Conservation (phyloP, 768 basidiomycete genomes). For the Polyporus arcularius region DNA sequence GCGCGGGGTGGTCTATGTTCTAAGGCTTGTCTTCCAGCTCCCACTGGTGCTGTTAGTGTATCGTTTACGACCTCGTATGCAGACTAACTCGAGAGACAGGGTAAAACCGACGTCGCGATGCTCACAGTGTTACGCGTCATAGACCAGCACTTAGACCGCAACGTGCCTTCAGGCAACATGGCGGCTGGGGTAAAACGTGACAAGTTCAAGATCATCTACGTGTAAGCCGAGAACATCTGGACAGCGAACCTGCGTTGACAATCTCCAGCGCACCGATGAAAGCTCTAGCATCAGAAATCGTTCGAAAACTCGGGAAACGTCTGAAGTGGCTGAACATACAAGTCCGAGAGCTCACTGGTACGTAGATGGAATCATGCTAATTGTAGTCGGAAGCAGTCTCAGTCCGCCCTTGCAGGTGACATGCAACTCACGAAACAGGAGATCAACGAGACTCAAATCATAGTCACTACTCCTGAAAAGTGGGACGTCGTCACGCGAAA, state of each 20-base stretch:
- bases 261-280: conserved; percentile 92
- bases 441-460: conserved; percentile 94
- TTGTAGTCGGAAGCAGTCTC: neutral
- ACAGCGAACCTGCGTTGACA: neutral
- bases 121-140: conserved; percentile 89
- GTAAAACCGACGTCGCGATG: conserved; percentile 99
- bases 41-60: conserved; percentile 88
- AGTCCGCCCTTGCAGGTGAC: conserved; percentile 51
- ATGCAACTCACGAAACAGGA: conserved; percentile 97
- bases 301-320: conserved; percentile 88
- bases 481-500: conserved; percentile 99
- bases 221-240: conserved; percentile 48
- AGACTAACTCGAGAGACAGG: conserved; percentile 45
- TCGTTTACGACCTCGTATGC: neutral
- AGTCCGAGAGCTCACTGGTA: conserved; percentile 90
- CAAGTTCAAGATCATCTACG: conserved; percentile 95
- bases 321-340: conserved; percentile 84
- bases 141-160: conserved; percentile 57
- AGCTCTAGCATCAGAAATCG: conserved; percentile 93
- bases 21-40: conserved; percentile 53
- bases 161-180: conserved; percentile 34
- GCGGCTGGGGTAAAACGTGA: conserved; percentile 60
- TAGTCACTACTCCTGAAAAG: conserved; percentile 98
- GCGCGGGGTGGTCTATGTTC: neutral
- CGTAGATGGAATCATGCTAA: neutral